Conservation (phyloP, 805 yeast genomes). For the Lachancea thermotolerans region DNA sequence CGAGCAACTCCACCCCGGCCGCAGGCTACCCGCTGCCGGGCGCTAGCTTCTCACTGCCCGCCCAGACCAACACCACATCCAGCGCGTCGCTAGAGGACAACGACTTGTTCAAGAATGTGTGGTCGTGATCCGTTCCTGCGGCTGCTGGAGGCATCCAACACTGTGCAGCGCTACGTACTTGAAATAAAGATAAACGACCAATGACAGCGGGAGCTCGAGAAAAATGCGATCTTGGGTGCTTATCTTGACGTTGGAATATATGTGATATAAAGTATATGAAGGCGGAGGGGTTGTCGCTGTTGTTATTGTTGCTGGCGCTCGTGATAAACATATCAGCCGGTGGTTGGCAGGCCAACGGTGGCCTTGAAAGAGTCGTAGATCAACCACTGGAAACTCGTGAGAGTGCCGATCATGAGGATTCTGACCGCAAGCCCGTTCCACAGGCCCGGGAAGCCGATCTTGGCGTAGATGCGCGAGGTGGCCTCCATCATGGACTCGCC, state of each 20-base stretch:
- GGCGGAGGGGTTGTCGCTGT: no score
- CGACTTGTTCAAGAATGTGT: constrained; percentile 63
- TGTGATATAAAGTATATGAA: no score
- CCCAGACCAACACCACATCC: background rate
- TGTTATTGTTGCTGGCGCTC: no score
- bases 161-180: no score
- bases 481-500: constrained; percentile 67
- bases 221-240: no score
- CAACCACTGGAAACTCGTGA: constrained; percentile 96
- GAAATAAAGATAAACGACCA: no score
- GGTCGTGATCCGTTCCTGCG: constrained; percentile 36
- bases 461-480: constrained; percentile 62
- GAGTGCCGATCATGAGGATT: constrained; percentile 94
- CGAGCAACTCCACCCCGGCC: constrained; percentile 12
- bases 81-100: constrained; percentile 40
- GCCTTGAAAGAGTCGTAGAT: constrained; percentile 94
- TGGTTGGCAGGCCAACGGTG: constrained; percentile 89
- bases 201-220: no score
- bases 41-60: background rate
- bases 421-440: constrained; percentile 96
- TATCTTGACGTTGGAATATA: no score
- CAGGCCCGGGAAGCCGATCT: constrained; percentile 83
- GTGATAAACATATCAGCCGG: constrained; percentile 55
- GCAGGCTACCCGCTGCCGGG: background rate
- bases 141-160: no score